Evolutionary conservation across 179 eudicot species (phyloP), one percentile per base, ranked within the genome.

Genomic region (Heliamphora pulchella): DNA sequence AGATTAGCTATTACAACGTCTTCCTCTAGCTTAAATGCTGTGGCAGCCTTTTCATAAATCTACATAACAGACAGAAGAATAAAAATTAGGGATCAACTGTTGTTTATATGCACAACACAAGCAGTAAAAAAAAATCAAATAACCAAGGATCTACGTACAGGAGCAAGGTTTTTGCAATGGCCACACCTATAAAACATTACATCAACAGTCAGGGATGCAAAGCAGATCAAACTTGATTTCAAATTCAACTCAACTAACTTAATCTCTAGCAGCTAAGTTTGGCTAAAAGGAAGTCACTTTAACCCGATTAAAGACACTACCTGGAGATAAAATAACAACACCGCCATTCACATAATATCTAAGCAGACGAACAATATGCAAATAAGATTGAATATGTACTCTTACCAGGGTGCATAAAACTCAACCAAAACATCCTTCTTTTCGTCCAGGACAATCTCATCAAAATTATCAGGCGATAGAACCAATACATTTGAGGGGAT

Each of bases 331-430:
- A 18, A n/a, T n/a, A 7, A 43, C 3, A 69, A 69, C 53, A 46
- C 46, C 46, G 0, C 8, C 8, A 15, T 3, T 43, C 41, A 46
- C 22, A 46, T 15, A 69, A 43, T 17, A 69, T 46, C 20, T 43
- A 14, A 10, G 53, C 53, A 17, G 51, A 44, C 14, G 15, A 69
- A 79, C 22, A 75, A 75, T 13, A 67, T 13, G 15, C 13, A n/a
- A 20, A 55, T 2, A n/a, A 77, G 17, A 55, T n/a, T n/a, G 20
- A 64, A 51, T 79, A 31, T 64, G 67, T 71, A 76, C 53, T 66
- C 90, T 81, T 82, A 94, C 98, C 98, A 94, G 72, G 98, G 97
- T 75, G 98, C 98, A 84, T 94, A 94, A 80, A 92, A 96, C 85
- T 96, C 99, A 81, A 94, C 99, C 58, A 96, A 86, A 72, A 92